Percentiles rank a stretch among this genome's conserved stretches.
phyloP scores from a whole-genome alignment of 768 basidiomycete species.

The Scleroderma bovista region DNA sequence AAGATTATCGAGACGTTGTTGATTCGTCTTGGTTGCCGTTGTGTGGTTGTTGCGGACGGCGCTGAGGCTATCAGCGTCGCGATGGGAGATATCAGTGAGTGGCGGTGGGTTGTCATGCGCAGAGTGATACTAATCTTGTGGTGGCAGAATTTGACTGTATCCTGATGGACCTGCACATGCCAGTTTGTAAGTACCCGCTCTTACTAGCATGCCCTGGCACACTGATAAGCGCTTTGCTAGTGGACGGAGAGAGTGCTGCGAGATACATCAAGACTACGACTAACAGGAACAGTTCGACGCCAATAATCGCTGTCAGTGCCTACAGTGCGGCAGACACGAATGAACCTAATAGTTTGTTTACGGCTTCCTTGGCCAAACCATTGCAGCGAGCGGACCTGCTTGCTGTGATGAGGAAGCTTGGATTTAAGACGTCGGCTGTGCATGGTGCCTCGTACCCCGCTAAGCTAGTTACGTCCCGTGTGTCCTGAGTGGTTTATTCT shows the following conservation, averaged over 20 bases:
- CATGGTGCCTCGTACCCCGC: slow-evolving; percentile 48
- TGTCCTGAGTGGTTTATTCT: slow-evolving; percentile 19
- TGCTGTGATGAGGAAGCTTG: slow-evolving; percentile 76
- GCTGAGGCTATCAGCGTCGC: slow-evolving; percentile 96
- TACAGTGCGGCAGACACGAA: slow-evolving; percentile 68
- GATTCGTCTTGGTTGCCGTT: slow-evolving; percentile 90
- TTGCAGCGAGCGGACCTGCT: slow-evolving; percentile 84
- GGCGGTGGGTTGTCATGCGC: neutral
- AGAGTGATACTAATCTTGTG: slow-evolving; percentile 4
- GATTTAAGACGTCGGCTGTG: slow-evolving; percentile 81
- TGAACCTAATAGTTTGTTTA: slow-evolving; percentile 64
- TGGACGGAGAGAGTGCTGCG: slow-evolving; percentile 95
- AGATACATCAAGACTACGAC: slow-evolving; percentile 96
- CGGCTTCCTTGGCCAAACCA: slow-evolving; percentile 83
- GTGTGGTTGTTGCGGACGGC: slow-evolving; percentile 93
- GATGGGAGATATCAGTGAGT: slow-evolving; percentile 95
- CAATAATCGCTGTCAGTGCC: slow-evolving; percentile 88
- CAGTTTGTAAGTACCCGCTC: slow-evolving; percentile 59
- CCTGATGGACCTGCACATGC: slow-evolving; percentile 94
- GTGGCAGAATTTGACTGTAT: slow-evolving; percentile 87
- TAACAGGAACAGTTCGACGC: slow-evolving; percentile 90
- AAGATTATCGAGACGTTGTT: slow-evolving; percentile 96
- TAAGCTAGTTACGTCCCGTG: slow-evolving; percentile 44
- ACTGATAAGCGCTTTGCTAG: slow-evolving; percentile 31
- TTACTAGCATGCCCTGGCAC: neutral